These are phyloP conservation scores for Erythrophleum fordii DNA, from an alignment of 306 rosid genomes.

Conservation along the genomic window DNA sequence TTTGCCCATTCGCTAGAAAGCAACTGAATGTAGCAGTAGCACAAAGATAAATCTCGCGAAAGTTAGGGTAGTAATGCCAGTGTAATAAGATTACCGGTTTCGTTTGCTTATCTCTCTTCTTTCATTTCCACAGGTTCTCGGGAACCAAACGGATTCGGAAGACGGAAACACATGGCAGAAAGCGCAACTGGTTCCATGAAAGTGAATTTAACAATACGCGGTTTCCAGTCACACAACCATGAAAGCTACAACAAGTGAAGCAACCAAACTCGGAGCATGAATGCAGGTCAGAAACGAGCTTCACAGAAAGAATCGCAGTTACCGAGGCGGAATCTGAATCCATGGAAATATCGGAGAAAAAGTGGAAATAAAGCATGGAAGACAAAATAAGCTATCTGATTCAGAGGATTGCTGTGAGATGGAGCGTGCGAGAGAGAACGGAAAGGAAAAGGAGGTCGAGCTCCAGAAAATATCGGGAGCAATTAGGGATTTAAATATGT, in stretches of 20 bases:
- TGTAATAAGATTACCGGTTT: conserved; percentile 30
- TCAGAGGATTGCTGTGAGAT: conserved; percentile 5
- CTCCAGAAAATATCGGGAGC: conserved; percentile 39
- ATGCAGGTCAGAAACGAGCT: conserved; percentile 29
- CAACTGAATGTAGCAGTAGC: not conserved
- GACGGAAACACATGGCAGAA: not conserved
- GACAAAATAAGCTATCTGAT: conserved; percentile 30
- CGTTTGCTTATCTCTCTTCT: not conserved
- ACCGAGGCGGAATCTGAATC: not conserved
- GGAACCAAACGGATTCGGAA: conserved; percentile 39
- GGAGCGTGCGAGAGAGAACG: not conserved
- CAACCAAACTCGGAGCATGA: conserved; percentile 1
- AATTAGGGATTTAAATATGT: conserved; percentile 32
- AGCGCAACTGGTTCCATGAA: conserved; percentile 11
- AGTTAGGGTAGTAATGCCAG: conserved; percentile 12
- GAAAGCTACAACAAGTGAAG: conserved; percentile 11
- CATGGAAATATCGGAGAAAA: not conserved
- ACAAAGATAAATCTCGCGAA: not conserved
- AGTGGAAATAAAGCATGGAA: not conserved
- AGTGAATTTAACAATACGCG: conserved; percentile 1
- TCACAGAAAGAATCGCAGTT: conserved; percentile 3
- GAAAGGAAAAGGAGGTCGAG: not conserved
- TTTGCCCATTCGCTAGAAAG: not conserved
- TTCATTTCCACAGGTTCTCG: conserved; percentile 33
- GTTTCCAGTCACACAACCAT: conserved; percentile 1